Evolutionary conservation across 768 basidiomycete genomes (phyloP), one percentile per base, ranked within the genome.

Genomic region (Lepiota subincarnata): DNA sequence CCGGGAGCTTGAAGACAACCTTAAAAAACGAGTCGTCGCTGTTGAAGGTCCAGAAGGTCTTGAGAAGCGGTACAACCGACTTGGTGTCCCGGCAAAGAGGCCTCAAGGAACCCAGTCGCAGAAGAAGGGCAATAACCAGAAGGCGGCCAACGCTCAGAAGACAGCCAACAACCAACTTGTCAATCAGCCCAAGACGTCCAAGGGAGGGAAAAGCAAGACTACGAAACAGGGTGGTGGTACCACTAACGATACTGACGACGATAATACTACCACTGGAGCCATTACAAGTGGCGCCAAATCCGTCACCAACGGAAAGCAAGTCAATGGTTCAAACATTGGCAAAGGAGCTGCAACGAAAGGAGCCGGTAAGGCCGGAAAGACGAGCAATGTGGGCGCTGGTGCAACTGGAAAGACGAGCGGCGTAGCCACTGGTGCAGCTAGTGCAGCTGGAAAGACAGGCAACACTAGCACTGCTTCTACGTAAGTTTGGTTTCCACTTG

Each of bases 21-120:
- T 81, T 38, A 62, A 70, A 51, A 71, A 74, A 57, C 74, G 78
- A 38, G 51, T 77, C 42, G 67, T 67, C 57, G 50, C 73, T 34
- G 64, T 72, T 2, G 65, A 68, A 57, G 65, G 64, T n/a, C 56
- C 59, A 6, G 61, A 60, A 45, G 64, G 64, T n/a, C 58, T 68
- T n/a, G 61, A 66, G 51, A 66, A 65, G 39, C 65, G 68, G 6
- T 66, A 50, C 55, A 65, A 60, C 49, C 63, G 64, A 13, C 4
- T 44, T 13, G 67, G 64, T 58, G 61, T 64, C 26, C 63, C 63
- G 7, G 56, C 57, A 26, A 37, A 11, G 11, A 53, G 39, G 39
- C 24, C 35, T 13, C 57, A 59, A 26, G 34, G 38, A 14, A 5
- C 50, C 13, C 36, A 55, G 11, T 40, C 60, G 36, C 31, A 19